These are phyloP conservation scores for Aureobasidium sp. DNA, from an alignment of 2,329 filamentous ascomycete genomes.

Conservation along the genomic window DNA sequence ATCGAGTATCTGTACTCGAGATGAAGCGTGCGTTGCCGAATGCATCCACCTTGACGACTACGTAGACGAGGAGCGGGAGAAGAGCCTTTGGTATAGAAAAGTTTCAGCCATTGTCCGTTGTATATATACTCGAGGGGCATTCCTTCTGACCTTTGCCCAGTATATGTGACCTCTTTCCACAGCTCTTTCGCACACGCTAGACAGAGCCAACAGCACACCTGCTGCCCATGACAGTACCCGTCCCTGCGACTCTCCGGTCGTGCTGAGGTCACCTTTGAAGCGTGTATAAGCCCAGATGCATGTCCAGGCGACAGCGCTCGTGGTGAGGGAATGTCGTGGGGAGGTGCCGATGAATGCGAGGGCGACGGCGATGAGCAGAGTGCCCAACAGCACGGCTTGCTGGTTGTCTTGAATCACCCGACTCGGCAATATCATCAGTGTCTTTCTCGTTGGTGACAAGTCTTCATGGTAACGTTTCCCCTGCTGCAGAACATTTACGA, in stretches of 20 bases:
- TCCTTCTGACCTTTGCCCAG: slow-evolving; percentile 37
- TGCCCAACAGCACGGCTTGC: slow-evolving; percentile 11
- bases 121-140: background rate
- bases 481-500: background rate
- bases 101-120: slow-evolving; percentile 21
- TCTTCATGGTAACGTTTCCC: background rate
- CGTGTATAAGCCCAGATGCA: slow-evolving; percentile 32
- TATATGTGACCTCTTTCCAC: slow-evolving; percentile 38
- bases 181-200: slow-evolving; percentile 39
- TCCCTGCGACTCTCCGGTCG: slow-evolving; percentile 21
- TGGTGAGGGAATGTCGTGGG: slow-evolving; percentile 36
- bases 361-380: slow-evolving; percentile 30
- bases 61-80: slow-evolving; percentile 23
- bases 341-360: slow-evolving; percentile 31
- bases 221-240: slow-evolving; percentile 33
- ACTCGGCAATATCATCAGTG: slow-evolving; percentile 10
- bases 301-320: slow-evolving; percentile 38
- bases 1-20: slow-evolving; percentile 22
- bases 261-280: slow-evolving; percentile 18
- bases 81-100: slow-evolving; percentile 22
- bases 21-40: slow-evolving; percentile 20
- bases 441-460: background rate
- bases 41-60: slow-evolving; percentile 19
- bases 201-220: slow-evolving; percentile 36
- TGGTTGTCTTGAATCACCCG: slow-evolving; percentile 8